Percentiles rank a stretch among this genome's conserved stretches.
phyloP scores from a whole-genome alignment of 305 asterid genomes.

The Fraxinus nigra region DNA sequence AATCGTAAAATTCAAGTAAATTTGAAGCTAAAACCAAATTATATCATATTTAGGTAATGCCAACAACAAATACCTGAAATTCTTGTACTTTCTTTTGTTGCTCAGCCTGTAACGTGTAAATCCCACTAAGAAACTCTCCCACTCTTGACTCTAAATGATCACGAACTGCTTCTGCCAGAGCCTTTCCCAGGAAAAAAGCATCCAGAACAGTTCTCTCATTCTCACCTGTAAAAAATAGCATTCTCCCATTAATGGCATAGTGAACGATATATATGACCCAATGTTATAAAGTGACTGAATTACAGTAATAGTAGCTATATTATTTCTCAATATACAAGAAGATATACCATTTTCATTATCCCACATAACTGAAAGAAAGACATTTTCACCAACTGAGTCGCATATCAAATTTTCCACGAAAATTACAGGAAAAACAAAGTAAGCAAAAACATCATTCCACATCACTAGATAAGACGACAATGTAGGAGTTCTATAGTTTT shows the following conservation, averaged over 20 bases:
- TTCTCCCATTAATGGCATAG: background rate
- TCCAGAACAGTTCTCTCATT: constrained; percentile 63
- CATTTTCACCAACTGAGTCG: background rate
- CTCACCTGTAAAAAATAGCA: constrained; percentile 43
- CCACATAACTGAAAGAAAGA: background rate
- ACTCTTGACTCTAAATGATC: constrained; percentile 72
- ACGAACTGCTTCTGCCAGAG: constrained; percentile 69
- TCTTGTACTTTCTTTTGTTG: constrained; percentile 76
- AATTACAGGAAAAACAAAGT: background rate
- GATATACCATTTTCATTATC: background rate
- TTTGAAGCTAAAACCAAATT: background rate
- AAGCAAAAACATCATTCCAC: background rate
- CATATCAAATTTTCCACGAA: background rate
- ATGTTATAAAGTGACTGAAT: background rate
- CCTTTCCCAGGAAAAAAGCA: constrained; percentile 93
- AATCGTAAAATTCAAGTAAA: background rate
- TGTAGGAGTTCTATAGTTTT: background rate
- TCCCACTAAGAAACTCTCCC: constrained; percentile 69
- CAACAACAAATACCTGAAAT: constrained; percentile 53
- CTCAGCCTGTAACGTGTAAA: constrained; percentile 78
- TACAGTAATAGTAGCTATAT: background rate
- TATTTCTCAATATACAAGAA: background rate
- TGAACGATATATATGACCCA: background rate
- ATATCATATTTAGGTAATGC: background rate
- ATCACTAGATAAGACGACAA: background rate